Evolutionary conservation across 306 rosid genomes (phyloP).

Genomic region (Trifolium repens): DNA sequence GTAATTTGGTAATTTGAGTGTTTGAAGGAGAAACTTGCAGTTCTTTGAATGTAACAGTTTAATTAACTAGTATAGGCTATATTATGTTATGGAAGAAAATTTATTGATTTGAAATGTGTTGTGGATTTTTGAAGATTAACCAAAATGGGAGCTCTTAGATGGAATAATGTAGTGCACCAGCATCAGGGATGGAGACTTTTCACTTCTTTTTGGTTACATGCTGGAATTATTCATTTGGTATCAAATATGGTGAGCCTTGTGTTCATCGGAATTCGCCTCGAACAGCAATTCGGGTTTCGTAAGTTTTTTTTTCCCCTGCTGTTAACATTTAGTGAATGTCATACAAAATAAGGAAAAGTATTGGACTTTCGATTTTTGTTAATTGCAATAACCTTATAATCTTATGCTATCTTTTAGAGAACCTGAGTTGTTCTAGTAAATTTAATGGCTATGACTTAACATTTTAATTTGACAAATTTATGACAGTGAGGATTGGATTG

Average conservation of each 20-base stretch:
- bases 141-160: slow-evolving; percentile 81
- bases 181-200: slow-evolving; percentile 88
- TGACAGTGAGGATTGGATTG: slow-evolving; percentile 73
- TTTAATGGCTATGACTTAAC: slow-evolving; percentile 20
- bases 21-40: not conserved
- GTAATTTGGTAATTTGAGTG: not conserved
- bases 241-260: slow-evolving; percentile 75
- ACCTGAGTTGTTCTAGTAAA: not conserved
- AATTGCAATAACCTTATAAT: slow-evolving; percentile 1
- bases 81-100: not conserved
- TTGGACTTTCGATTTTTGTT: not conserved
- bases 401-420: not conserved
- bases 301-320: slow-evolving; percentile 24
- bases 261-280: slow-evolving; percentile 85
- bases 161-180: slow-evolving; percentile 59
- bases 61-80: not conserved
- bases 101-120: slow-evolving; percentile 19
- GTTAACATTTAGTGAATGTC: not conserved
- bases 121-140: slow-evolving; percentile 61
- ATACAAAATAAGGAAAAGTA: not conserved
- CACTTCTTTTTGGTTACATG: slow-evolving; percentile 89
- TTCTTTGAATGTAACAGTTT: not conserved
- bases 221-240: slow-evolving; percentile 77
- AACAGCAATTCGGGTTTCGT: slow-evolving; percentile 95
- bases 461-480: slow-evolving; percentile 13